Conservation (phyloP, 2,329 filamentous ascomycete species). For the Aspergillus aculeatinus region DNA sequence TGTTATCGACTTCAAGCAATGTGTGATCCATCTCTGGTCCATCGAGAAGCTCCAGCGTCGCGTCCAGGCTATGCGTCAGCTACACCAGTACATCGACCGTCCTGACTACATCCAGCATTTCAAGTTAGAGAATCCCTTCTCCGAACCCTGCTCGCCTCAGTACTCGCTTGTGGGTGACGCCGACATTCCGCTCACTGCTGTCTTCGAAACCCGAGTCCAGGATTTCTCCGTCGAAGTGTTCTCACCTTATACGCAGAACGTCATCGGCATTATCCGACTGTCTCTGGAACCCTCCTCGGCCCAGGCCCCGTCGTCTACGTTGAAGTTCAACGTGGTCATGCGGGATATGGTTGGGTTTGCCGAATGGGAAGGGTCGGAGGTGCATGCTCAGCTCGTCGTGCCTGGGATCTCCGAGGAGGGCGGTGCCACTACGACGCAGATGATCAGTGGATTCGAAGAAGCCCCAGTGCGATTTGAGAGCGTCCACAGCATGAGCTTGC, state of each 20-base stretch:
- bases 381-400: conserved; percentile 96
- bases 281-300: conserved; percentile 92
- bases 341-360: conserved; percentile 93
- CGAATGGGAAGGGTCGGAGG: conserved; percentile 90
- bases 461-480: conserved; percentile 91
- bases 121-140: conserved; percentile 87
- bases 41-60: conserved; percentile 86
- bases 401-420: conserved; percentile 86
- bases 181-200: conserved; percentile 85
- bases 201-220: conserved; percentile 92
- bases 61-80: conserved; percentile 88
- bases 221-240: conserved; percentile 89
- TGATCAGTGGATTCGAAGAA: conserved; percentile 92
- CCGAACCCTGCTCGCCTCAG: conserved; percentile 84
- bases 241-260: conserved; percentile 87
- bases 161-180: conserved; percentile 92
- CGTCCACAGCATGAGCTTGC: conserved; percentile 95
- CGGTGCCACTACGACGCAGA: conserved; percentile 90
- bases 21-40: conserved; percentile 89
- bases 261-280: conserved; percentile 84
- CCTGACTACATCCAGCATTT: conserved; percentile 94
- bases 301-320: conserved; percentile 82
- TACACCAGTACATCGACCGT: conserved; percentile 94
- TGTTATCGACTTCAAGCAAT: conserved; percentile 85
- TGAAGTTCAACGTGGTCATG: conserved; percentile 99